phyloP scores from a whole-genome alignment of 306 rosid genomes.

The Boehmeria nivea region DNA sequence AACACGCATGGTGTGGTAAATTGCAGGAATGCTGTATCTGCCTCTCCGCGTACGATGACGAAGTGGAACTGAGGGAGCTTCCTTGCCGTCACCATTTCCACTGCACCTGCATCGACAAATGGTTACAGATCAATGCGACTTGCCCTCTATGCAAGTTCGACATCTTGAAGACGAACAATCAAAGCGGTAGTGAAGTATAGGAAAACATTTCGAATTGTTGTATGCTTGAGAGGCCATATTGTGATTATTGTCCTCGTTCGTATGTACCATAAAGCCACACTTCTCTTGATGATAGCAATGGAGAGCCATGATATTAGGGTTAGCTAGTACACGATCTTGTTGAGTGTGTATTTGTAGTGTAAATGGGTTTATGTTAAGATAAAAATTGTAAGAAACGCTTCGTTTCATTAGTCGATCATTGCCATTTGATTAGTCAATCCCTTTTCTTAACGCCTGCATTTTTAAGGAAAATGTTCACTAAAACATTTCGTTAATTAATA shows the following conservation, averaged over 20 bases:
- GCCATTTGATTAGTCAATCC: no score
- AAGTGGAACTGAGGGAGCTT: conserved; percentile 63
- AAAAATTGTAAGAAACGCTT: no score
- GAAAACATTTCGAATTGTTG: neutral
- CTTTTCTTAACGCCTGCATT: no score
- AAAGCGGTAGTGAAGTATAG: conserved; percentile 32
- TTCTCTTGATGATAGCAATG: no score
- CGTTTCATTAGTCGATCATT: no score
- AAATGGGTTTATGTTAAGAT: no score
- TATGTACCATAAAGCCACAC: no score
- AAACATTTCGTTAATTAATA: no score
- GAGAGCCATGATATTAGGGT: no score
- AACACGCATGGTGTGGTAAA: conserved; percentile 13
- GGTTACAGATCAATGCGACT: conserved; percentile 68
- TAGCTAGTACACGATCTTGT: no score
- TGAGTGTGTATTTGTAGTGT: no score
- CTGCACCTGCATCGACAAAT: conserved; percentile 77
- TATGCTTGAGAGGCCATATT: neutral
- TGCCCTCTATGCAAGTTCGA: conserved; percentile 94
- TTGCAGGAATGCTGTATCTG: conserved; percentile 84
- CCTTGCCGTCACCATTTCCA: conserved; percentile 90
- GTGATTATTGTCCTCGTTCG: neutral
- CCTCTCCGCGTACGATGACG: conserved; percentile 60
- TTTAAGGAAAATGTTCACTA: no score
- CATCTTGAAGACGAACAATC: conserved; percentile 39